These are phyloP conservation scores for Tetraselmis striata DNA, from an alignment of 139 green algal species.

Conservation along the genomic window DNA sequence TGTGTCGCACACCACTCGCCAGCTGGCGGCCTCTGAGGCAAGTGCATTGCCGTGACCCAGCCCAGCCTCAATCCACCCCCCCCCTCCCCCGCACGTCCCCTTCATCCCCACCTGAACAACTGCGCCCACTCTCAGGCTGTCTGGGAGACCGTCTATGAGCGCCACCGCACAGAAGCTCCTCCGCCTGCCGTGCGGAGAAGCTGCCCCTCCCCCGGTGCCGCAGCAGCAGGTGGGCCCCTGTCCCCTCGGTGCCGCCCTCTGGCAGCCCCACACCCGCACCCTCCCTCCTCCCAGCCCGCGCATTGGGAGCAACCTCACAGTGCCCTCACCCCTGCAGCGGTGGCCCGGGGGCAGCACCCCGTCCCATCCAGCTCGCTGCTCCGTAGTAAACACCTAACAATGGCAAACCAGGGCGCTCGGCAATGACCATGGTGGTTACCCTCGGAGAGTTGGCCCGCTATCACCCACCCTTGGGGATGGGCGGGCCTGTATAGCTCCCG, in stretches of 20 bases:
- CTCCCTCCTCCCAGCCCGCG: too few species aligned
- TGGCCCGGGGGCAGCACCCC: too few species aligned
- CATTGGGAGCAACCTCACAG: too few species aligned
- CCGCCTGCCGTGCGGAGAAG: not conserved
- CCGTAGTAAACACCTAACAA: too few species aligned
- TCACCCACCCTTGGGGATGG: not conserved
- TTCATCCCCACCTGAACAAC: not conserved
- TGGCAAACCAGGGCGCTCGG: too few species aligned
- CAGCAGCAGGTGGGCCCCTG: not conserved
- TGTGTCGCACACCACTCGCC: not conserved
- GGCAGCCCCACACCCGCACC: too few species aligned
- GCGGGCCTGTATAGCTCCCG: not conserved
- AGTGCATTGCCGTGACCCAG: too few species aligned
- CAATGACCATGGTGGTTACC: too few species aligned
- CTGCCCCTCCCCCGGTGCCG: not conserved
- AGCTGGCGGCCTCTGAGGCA: not conserved
- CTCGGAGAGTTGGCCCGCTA: too few species aligned
- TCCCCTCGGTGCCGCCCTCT: not conserved
- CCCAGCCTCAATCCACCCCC: not conserved
- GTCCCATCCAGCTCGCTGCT: too few species aligned
- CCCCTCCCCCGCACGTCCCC: too few species aligned
- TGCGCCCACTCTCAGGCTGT: not conserved
- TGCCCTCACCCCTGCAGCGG: too few species aligned
- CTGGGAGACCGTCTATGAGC: not conserved
- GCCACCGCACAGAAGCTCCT: not conserved